These are phyloP conservation scores for Naganishia kalamii DNA, from an alignment of 768 basidiomycete species.

Conservation along the genomic window DNA sequence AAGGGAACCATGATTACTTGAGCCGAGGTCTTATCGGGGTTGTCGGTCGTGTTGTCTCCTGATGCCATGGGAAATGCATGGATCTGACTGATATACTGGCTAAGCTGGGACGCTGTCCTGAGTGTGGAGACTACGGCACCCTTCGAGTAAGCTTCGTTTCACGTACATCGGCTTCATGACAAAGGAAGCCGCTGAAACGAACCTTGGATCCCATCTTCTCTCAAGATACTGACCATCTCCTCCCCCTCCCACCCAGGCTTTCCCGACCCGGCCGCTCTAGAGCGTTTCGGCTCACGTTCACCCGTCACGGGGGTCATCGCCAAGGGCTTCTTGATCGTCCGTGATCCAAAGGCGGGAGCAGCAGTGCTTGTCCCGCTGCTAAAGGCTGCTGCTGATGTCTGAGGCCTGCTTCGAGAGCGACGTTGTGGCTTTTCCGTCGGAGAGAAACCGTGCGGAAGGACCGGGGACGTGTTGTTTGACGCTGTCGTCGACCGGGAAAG, in stretches of 20 bases:
- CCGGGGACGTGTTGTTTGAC: not conserved
- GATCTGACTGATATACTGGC: not conserved
- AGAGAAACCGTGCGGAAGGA: not conserved
- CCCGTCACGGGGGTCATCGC: not conserved
- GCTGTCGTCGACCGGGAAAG: not conserved
- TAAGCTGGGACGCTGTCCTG: not conserved
- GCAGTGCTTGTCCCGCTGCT: not conserved
- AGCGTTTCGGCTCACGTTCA: not conserved
- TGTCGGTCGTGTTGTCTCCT: not conserved
- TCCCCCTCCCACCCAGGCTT: constrained; percentile 46
- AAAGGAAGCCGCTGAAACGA: constrained; percentile 17
- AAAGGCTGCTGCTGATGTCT: constrained; percentile 6
- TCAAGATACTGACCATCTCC: constrained; percentile 37
- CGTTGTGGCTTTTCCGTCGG: not conserved
- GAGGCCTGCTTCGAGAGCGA: constrained; percentile 8
- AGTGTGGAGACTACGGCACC: constrained; percentile 11
- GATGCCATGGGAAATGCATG: not conserved
- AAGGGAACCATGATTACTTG: constrained; percentile 42
- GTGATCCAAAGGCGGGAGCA: not conserved
- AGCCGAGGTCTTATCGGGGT: not conserved
- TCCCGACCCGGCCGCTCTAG: constrained; percentile 6
- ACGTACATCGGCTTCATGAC: not conserved
- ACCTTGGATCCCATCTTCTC: constrained; percentile 42
- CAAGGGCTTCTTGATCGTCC: not conserved
- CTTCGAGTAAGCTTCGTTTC: not conserved